These are phyloP conservation scores for Oryza glumipatula DNA, from an alignment of 176 grass and related monocot genomes.

Conservation along the genomic window DNA sequence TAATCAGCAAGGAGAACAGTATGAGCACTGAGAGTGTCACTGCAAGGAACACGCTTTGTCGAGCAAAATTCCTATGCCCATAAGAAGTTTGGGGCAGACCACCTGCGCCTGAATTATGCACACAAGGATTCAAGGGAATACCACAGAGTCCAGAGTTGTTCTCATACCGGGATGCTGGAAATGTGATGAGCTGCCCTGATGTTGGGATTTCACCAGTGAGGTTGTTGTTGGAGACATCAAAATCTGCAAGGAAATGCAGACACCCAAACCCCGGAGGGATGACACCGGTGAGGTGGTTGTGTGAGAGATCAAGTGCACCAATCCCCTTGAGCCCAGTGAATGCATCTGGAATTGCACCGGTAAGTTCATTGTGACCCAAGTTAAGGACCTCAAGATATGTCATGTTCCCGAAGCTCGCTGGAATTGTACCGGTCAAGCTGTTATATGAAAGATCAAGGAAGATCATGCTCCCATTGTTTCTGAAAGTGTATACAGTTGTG, in stretches of 20 bases:
- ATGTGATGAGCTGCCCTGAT: constrained; percentile 67
- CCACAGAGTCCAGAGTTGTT: constrained; percentile 74
- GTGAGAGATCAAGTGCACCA: constrained; percentile 57
- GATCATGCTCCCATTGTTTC: constrained; percentile 68
- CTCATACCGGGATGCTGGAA: constrained; percentile 59
- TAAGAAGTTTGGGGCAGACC: not conserved
- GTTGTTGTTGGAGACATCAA: constrained; percentile 74
- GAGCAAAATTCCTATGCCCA: constrained; percentile 31
- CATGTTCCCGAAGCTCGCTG: constrained; percentile 54
- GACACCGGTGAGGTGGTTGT: constrained; percentile 59
- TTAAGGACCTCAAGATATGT: constrained; percentile 70
- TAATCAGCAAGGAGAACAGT: constrained; percentile 41
- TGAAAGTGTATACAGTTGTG: constrained; percentile 58
- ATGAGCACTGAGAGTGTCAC: constrained; percentile 52
- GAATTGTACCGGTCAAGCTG: constrained; percentile 46
- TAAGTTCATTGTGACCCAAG: constrained; percentile 62
- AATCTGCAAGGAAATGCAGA: constrained; percentile 63
- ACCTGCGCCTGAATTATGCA: not conserved
- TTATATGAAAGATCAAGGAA: constrained; percentile 73
- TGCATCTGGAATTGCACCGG: constrained; percentile 50
- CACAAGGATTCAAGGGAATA: constrained; percentile 56
- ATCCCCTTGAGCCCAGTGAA: constrained; percentile 51
- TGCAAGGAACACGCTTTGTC: constrained; percentile 51
- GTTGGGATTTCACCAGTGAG: constrained; percentile 59
- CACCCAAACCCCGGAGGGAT: constrained; percentile 51